Percentiles rank a stretch among this genome's conserved stretches.
Evolutionary conservation across 768 basidiomycete genomes (phyloP).

Genomic region (Porphyrellus cyaneotinctus): DNA sequence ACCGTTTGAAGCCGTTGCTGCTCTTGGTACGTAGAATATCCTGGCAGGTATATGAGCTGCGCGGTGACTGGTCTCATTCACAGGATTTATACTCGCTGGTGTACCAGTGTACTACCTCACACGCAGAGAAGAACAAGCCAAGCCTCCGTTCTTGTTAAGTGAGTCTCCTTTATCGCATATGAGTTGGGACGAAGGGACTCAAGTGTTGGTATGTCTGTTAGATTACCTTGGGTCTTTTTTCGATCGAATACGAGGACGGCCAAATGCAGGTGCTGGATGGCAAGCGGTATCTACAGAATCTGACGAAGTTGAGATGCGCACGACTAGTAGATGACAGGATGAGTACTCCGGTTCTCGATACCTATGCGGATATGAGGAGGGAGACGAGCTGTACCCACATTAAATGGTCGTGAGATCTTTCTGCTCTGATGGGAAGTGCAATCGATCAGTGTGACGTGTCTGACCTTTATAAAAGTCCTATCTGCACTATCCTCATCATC

Average conservation of each 20-base stretch:
- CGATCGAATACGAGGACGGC: slow-evolving; percentile 48
- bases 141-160: slow-evolving; percentile 33
- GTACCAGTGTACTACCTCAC: slow-evolving; percentile 84
- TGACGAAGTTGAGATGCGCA: slow-evolving; percentile 59
- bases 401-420: too few relatives aligned
- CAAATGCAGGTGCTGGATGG: slow-evolving; percentile 62
- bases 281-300: slow-evolving; percentile 68
- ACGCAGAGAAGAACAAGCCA: slow-evolving; percentile 44
- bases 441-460: neutral
- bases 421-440: too few relatives aligned
- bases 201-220: slow-evolving; percentile 15
- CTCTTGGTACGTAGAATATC: slow-evolving; percentile 56
- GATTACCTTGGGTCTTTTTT: slow-evolving; percentile 41
- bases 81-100: slow-evolving; percentile 76
- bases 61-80: neutral
- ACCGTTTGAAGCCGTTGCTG: slow-evolving; percentile 81
- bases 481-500: neutral
- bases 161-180: slow-evolving; percentile 23
- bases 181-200: neutral
- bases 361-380: too few relatives aligned
- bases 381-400: too few relatives aligned
- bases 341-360: too few relatives aligned
- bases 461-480: neutral
- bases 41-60: neutral
- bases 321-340: slow-evolving; percentile 8